These are phyloP conservation scores for Piper betle DNA, from an alignment of 164 flowering plant genomes.

Conservation along the genomic window DNA sequence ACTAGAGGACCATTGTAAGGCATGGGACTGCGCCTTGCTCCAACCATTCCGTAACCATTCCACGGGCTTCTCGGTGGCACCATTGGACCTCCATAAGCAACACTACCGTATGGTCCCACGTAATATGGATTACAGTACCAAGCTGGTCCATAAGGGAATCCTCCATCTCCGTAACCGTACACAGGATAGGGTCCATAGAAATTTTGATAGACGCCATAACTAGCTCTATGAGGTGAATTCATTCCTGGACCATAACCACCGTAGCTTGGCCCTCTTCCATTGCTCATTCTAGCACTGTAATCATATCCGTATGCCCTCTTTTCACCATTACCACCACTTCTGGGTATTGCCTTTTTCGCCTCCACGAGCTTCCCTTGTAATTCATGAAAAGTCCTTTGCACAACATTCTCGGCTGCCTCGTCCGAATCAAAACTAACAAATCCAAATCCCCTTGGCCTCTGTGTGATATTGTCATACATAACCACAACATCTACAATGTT, in stretches of 20 bases:
- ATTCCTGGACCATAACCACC: slow-evolving; percentile 4
- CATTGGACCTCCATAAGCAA: slow-evolving; percentile 8
- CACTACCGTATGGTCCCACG: slow-evolving; percentile 8
- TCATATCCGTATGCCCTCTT: neutral
- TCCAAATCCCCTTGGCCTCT: slow-evolving; percentile 68
- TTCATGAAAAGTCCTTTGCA: slow-evolving; percentile 41
- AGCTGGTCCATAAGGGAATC: slow-evolving; percentile 1
- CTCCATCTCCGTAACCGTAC: slow-evolving; percentile 5
- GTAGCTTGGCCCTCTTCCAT: slow-evolving; percentile 5
- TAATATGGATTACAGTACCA: slow-evolving; percentile 4
- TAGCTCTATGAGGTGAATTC: slow-evolving; percentile 6
- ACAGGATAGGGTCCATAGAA: slow-evolving; percentile 4
- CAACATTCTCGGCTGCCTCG: slow-evolving; percentile 55
- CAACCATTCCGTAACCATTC: slow-evolving; percentile 9
- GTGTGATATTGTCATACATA: slow-evolving; percentile 50
- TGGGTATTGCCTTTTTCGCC: slow-evolving; percentile 74
- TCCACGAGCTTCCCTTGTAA: slow-evolving; percentile 51
- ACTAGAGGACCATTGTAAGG: slow-evolving; percentile 4
- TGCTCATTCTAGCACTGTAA: neutral
- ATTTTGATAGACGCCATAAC: slow-evolving; percentile 9
- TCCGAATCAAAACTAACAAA: slow-evolving; percentile 62
- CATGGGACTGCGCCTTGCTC: slow-evolving; percentile 4
- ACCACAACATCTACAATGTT: slow-evolving; percentile 54
- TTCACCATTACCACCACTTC: slow-evolving; percentile 14
- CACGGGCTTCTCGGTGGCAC: slow-evolving; percentile 9